Conservation (phyloP, 768 basidiomycete genomes). For the Glaciozyma antarctica region DNA sequence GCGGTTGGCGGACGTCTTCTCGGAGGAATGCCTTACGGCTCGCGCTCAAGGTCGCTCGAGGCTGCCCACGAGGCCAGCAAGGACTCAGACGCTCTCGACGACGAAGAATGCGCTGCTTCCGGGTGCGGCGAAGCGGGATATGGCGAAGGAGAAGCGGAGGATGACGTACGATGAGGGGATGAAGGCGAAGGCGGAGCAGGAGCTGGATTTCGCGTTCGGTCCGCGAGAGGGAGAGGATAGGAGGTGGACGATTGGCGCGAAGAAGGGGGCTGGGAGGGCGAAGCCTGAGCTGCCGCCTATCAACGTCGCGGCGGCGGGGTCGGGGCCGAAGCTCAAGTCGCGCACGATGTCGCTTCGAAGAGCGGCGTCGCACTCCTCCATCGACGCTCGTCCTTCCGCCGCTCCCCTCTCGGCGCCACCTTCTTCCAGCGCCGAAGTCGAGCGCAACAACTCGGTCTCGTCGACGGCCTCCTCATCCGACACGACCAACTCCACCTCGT, state of each 20-base stretch:
- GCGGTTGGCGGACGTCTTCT: conserved; percentile 69
- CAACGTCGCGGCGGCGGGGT: conserved; percentile 19
- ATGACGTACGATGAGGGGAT: conserved; percentile 9
- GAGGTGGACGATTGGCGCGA: neutral
- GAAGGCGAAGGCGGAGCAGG: conserved; percentile 2
- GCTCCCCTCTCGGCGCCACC: neutral
- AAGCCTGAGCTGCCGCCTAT: conserved; percentile 18
- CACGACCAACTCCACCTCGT: conserved; percentile 11
- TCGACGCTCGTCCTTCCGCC: neutral
- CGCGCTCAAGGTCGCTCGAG: conserved; percentile 39
- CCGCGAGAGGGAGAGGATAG: neutral
- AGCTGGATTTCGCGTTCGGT: conserved; percentile 1
- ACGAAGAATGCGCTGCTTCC: conserved; percentile 14
- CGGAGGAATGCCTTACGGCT: conserved; percentile 58
- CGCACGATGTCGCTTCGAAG: conserved; percentile 7
- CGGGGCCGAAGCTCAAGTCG: conserved; percentile 9
- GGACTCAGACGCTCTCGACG: conserved; percentile 19
- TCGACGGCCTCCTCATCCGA: conserved; percentile 16
- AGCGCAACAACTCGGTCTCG: conserved; percentile 30
- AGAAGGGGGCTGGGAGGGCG: neutral
- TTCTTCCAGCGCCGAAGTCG: conserved; percentile 12
- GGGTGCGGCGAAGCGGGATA: neutral
- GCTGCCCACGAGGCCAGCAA: neutral
- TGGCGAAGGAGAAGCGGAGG: conserved; percentile 16
- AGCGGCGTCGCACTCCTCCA: conserved; percentile 19